Percentiles rank a stretch among this genome's conserved stretches.
Conservation (phyloP, 1,284 basidiomycete species). For the Ganoderma boninense region DNA sequence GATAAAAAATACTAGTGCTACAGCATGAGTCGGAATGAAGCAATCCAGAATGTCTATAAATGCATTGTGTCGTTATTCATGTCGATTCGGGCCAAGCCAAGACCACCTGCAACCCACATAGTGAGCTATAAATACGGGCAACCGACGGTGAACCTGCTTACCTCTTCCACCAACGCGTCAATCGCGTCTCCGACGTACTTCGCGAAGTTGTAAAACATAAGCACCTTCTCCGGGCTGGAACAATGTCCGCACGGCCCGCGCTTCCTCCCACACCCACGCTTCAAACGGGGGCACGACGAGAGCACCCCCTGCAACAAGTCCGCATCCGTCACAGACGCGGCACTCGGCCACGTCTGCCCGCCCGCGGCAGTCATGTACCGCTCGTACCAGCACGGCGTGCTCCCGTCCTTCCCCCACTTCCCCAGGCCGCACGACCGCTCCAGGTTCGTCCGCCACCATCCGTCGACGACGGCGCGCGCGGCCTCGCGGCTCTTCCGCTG, state of each 20-base stretch:
- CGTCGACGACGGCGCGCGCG: conserved; percentile 14
- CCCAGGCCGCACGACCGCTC: conserved; percentile 6
- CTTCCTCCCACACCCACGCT: background rate
- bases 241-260: conserved; percentile 10
- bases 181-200: conserved; percentile 17
- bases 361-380: conserved; percentile 12
- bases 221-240: background rate
- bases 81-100: background rate
- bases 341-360: conserved; percentile 13
- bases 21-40: background rate
- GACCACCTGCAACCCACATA: background rate
- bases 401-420: background rate
- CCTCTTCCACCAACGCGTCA: conserved; percentile 15
- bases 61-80: background rate
- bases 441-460: conserved; percentile 11
- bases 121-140: background rate
- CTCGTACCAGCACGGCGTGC: conserved; percentile 19
- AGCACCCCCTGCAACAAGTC: conserved; percentile 7
- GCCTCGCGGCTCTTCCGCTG: conserved; percentile 22
- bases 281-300: conserved; percentile 1
- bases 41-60: background rate
- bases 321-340: background rate
- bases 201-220: conserved; percentile 16
- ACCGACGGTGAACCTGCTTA: background rate
- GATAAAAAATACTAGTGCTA: background rate